Evolutionary conservation across 768 basidiomycete genomes (phyloP), one percentile per base, ranked within the genome.

Genomic region (Mycena metata): DNA sequence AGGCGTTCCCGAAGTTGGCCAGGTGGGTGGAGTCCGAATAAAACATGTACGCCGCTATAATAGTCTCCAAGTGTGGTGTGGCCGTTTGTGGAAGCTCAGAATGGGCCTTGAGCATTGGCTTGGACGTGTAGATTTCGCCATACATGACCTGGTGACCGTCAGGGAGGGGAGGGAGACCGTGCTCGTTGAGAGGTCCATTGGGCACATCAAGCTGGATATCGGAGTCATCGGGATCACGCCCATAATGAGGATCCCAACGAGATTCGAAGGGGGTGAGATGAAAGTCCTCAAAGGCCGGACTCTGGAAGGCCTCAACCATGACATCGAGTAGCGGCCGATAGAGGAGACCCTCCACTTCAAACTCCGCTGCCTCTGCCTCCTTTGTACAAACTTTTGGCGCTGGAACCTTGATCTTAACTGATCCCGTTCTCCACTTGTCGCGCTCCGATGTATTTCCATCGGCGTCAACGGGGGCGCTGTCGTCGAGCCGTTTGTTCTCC

Each of bases 1-100:
- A 71, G 0, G 79, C 76, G 33, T 60, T 74, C 0, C 82, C 81
- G 66, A 84, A 84, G 6, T 74, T 77, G 60, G 63, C 64, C 3
- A 30, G 30, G 30, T 30, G 30, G 30, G 30, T 30, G 3, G 30
- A 30, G 30, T 30, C 30, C 30, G 30, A 30, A 30, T 30, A 30
- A 30, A 30, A 30, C 30, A 30, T 30, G 30, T 30, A 30, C 6
- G 30, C 30, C 30, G 30, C 30, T 30, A 30, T 30, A 30, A 30
- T 30, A 3, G 30, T 30, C 30, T 30, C 30, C 30, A 30, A 30
- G 30, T 30, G 30, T 3, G 30, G 30, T 30, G 30, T 30, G 3
- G 30, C 30, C 3, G 30, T 30, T 30, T 30, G 30, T 30, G 30
- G 30, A 30, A 30, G 30, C 30, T 30, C 30, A 30, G 30, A 30